Conservation (phyloP, 805 yeast species). For the Starmerella stellata region DNA sequence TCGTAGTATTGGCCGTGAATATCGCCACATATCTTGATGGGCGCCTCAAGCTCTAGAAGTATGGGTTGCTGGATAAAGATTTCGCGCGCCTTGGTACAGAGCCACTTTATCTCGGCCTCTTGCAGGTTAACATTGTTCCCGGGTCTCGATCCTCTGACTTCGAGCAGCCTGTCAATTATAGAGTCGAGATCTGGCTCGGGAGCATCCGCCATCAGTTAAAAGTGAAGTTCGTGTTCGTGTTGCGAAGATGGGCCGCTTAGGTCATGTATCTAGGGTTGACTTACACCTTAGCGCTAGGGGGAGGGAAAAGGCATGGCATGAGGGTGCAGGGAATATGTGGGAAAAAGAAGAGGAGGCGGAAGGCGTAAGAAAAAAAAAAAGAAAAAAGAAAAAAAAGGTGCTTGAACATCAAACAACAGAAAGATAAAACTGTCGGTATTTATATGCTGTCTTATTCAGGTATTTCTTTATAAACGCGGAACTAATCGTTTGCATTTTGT, state of each 20-base stretch:
- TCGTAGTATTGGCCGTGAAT: conserved; percentile 98
- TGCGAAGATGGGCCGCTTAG: conserved; percentile 11
- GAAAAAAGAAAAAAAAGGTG: too few species aligned
- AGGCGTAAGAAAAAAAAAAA: too few species aligned
- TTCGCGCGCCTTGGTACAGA: conserved; percentile 95
- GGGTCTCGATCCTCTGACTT: conserved; percentile 96
- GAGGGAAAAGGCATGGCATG: too few species aligned
- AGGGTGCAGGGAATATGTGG: too few species aligned
- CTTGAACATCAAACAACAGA: too few species aligned
- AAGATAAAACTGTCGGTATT: too few species aligned
- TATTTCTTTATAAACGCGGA: too few species aligned
- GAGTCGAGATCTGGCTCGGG: conserved; percentile 90
- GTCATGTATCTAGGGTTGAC: conserved; percentile 4
- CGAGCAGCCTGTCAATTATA: conserved; percentile 86
- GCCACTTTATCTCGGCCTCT: conserved; percentile 84
- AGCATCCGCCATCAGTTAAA: conserved; percentile 23
- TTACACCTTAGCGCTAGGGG: not conserved
- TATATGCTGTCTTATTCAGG: too few species aligned
- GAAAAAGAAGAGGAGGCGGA: too few species aligned
- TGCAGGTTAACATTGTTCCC: conserved; percentile 89
- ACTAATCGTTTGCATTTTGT: too few species aligned
- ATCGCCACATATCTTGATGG: conserved; percentile 87
- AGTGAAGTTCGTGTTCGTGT: conserved; percentile 2
- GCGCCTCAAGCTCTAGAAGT: conserved; percentile 86
- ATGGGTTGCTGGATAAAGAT: conserved; percentile 96